Evolutionary conservation across 225 moss, liverwort and hornwort genomes (phyloP), one percentile per base, ranked within the genome.

Genomic region (Physcomitrellopsis africana): DNA sequence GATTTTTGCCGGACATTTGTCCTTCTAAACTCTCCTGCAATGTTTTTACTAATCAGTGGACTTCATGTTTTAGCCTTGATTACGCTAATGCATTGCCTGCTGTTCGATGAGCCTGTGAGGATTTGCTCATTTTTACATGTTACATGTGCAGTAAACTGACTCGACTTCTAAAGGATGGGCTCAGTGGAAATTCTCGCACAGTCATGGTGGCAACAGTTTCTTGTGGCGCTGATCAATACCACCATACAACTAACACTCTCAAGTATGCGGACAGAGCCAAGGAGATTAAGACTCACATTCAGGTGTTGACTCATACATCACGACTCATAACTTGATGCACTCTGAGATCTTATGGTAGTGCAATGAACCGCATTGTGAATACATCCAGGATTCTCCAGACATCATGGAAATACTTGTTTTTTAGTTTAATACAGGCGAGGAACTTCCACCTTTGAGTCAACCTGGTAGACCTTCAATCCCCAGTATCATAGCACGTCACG

Each of bases 251-350:
- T 17, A 93, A 93, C 74, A 93, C 93, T n/a, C 76, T 93, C 70
- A 93, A 93, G 81, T 93, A 93, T 68, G 93, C 93, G 67, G 93
- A 93, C 72, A 86, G 93, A 84, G 93, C 93, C 7, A 93, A 93
- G 86, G 93, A 93, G 81, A 93, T 93, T 77, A 93, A 91, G 82
- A 93, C 93, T n/a, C 93, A 93, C 71, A 87, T 93, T 72, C 90
- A 93, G 85, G 92, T 92, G 54, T 68, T 51, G 51, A 75, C 79
- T 51, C 63, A 76, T 60, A 70, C 43, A 60, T 52, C 44, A 20
- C 70, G 23, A 65, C 65, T 70, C 75, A 74, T 71, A 76, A 51
- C 75, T 71, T 58, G 41, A 16, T 80, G 70, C 67, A 71, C 75
- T 60, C 66, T 75, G 47, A 75, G 70, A 72, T 66, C 72, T 69